Evolutionary conservation across 2,329 filamentous ascomycete genomes (phyloP).

Genomic region (Colletotrichum tropicale): DNA sequence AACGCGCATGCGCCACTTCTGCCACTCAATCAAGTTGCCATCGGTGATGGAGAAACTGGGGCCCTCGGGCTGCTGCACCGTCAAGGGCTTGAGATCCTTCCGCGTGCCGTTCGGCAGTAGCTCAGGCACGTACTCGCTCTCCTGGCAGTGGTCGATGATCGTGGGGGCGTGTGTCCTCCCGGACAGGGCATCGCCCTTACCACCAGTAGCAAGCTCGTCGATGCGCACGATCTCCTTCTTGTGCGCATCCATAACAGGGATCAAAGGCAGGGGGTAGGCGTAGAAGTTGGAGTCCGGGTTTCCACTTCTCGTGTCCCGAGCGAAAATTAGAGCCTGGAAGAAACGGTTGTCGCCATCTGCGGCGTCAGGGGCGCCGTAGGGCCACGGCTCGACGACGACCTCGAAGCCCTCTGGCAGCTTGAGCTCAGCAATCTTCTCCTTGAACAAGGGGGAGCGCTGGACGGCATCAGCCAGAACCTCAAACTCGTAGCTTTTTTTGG

Average conservation of each 20-base stretch:
- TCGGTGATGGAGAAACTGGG: slow-evolving; percentile 57
- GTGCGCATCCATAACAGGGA: slow-evolving; percentile 42
- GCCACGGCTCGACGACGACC: slow-evolving; percentile 50
- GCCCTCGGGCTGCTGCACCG: slow-evolving; percentile 65
- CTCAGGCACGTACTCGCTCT: slow-evolving; percentile 46
- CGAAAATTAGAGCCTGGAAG: slow-evolving; percentile 39
- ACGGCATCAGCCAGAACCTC: slow-evolving; percentile 35
- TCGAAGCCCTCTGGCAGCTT: slow-evolving; percentile 34
- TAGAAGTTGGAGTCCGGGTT: slow-evolving; percentile 53
- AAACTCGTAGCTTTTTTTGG: slow-evolving; percentile 32
- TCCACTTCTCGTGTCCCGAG: slow-evolving; percentile 29
- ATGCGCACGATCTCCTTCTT: slow-evolving; percentile 35
- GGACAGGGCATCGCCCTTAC: slow-evolving; percentile 25
- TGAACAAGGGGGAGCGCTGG: slow-evolving; percentile 31
- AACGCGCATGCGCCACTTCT: slow-evolving; percentile 65
- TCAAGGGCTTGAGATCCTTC: slow-evolving; percentile 63
- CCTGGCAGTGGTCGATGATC: slow-evolving; percentile 32
- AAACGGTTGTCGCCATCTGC: slow-evolving; percentile 31
- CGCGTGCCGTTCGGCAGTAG: slow-evolving; percentile 44
- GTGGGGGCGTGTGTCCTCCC: slow-evolving; percentile 20
- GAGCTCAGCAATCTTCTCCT: slow-evolving; percentile 32
- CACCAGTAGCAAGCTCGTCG: slow-evolving; percentile 37
- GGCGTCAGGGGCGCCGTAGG: slow-evolving; percentile 32
- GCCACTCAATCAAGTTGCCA: slow-evolving; percentile 45
- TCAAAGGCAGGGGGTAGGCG: slow-evolving; percentile 50